Conservation (phyloP, 2,329 filamentous ascomycete species). For the Aspergillus ruber region DNA sequence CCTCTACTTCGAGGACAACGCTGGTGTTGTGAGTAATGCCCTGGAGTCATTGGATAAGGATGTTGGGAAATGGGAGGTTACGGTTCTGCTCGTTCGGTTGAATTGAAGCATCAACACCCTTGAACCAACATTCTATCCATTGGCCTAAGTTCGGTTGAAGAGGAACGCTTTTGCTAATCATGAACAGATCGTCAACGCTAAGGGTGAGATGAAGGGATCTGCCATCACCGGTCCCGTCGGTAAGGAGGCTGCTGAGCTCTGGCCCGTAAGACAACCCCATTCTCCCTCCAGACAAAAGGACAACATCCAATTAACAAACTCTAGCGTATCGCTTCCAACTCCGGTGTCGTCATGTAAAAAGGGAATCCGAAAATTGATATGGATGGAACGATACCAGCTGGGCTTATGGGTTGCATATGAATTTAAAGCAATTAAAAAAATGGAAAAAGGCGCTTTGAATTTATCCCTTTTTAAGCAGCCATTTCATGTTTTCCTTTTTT, state of each 20-base stretch:
- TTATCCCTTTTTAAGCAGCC: neutral
- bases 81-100: neutral
- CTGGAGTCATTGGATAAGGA: neutral
- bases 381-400: constrained; percentile 8
- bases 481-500: neutral
- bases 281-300: neutral
- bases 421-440: constrained; percentile 3
- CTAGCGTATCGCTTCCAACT: constrained; percentile 98
- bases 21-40: constrained; percentile 84
- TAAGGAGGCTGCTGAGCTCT: constrained; percentile 99
- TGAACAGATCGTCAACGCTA: constrained; percentile 93
- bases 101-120: no score
- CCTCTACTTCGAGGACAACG: constrained; percentile 99
- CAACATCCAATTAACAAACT: neutral
- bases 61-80: neutral
- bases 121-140: no score
- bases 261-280: constrained; percentile 66
- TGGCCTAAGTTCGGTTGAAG: no score
- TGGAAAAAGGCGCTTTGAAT: neutral
- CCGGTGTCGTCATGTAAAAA: constrained; percentile 98
- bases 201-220: constrained; percentile 99
- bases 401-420: constrained; percentile 15
- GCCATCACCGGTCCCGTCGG: constrained; percentile 98
- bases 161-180: neutral
- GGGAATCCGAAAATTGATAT: constrained; percentile 11